Evolutionary conservation across 139 green algal species (phyloP), one percentile per base, ranked within the genome.

Genomic region (Coccomyxa sp.): DNA sequence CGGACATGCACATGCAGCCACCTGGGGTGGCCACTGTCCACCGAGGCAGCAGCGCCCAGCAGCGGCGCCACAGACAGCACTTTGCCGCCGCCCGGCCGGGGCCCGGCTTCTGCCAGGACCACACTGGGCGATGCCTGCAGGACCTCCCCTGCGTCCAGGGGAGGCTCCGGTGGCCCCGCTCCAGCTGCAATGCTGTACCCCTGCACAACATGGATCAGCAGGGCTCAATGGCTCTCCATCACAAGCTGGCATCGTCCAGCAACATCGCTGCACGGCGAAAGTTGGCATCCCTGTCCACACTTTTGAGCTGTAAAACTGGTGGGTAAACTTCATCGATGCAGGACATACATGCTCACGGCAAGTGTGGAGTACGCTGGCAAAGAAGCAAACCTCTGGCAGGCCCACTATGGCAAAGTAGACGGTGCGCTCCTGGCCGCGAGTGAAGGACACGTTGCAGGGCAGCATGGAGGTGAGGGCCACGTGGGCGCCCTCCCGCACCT

Each of bases 1-100:
- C 93, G 89, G 81, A 97, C 93, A 79, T 93, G 88, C 77, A 97
- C 86, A 76, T 97, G 93, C 82, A 97, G 89, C 94, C 94, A 97
- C 57, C 90, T 88, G 28, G 81, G 23, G 81, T 96, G 91, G 12
- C 86, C 79, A 0, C 74, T 58, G 85, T 98, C 93, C 13, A 90
- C 74, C 4, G 30, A n/a, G 0, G 93, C 85, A 0, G 86, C 76
- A 0, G 87, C 86, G 18, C 92, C 94, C 86, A 97, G 82, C 58
- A 97, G 85, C 3, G 95, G 94, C 10, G 94, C 90, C 23, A 92
- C 85, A 3, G 94, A 94, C 77, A 96, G 82, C 60, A 96, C 88
- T 45, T 92, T 80, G 31, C 92, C 93, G 45, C 92, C 76, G 31
- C 92, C 93, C 16, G 89, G 85, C 76, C 13, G 45, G 59, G 25